A percentile compares a stretch with the other conserved stretches of the same genome.
Evolutionary conservation across 176 grass and related monocot species (phyloP).

Genomic region (Ensete ventricosum): DNA sequence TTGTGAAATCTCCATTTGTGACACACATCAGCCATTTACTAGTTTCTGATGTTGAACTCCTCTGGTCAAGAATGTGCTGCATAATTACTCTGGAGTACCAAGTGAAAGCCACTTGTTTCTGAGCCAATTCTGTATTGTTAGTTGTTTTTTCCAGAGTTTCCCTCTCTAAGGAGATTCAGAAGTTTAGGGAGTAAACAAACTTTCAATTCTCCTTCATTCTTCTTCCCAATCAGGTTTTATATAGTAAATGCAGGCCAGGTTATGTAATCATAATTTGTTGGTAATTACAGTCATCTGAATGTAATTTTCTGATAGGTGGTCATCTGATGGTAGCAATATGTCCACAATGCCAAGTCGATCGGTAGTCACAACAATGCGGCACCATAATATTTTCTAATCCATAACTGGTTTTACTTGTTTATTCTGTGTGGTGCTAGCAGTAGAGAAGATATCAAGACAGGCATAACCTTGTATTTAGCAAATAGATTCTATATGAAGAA

Average conservation of each 20-base stretch:
- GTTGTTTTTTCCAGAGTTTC: not conserved
- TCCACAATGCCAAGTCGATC: not conserved
- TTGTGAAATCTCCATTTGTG: not conserved
- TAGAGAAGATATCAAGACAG: no score
- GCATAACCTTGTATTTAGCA: no score
- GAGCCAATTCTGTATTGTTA: not conserved
- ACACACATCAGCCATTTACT: not conserved
- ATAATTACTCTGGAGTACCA: not conserved
- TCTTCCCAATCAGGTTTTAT: not conserved
- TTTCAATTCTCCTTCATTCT: not conserved
- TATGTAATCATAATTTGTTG: not conserved
- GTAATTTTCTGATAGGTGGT: not conserved
- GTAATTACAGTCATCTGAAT: not conserved
- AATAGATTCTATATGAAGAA: no score
- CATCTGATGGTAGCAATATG: no score
- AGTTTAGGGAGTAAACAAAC: not conserved
- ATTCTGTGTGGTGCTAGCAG: no score
- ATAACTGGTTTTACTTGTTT: no score
- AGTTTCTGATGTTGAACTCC: not conserved
- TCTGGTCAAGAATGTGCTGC: not conserved
- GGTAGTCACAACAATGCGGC: not conserved
- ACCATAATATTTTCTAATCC: no score
- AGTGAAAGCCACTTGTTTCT: not conserved
- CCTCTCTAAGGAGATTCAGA: not conserved
- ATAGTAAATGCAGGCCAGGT: not conserved